Evolutionary conservation across 495 filamentous ascomycete species (phyloP).

Genomic region (Staphylotrichum tortipilum): DNA sequence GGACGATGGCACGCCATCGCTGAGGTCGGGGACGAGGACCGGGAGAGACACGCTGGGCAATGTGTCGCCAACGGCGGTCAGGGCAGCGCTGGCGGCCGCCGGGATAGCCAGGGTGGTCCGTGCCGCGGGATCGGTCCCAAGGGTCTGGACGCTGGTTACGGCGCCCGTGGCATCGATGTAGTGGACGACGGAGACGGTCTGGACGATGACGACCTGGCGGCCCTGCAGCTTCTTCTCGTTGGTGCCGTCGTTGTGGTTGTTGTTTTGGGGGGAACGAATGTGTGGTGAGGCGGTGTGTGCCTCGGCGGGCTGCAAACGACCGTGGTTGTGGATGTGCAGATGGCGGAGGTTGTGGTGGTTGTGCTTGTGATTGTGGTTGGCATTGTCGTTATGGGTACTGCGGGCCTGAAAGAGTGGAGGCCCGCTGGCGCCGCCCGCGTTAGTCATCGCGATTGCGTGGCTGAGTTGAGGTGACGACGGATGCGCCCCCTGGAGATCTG

Average conservation of each 20-base stretch:
- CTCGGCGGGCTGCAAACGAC: slow-evolving; percentile 16
- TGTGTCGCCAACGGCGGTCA: slow-evolving; percentile 10
- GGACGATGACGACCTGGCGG: slow-evolving; percentile 35
- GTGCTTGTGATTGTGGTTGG: slow-evolving; percentile 13
- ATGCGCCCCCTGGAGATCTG: slow-evolving; percentile 10
- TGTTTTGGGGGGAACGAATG: slow-evolving; percentile 30
- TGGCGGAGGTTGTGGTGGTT: slow-evolving; percentile 25
- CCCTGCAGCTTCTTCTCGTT: slow-evolving; percentile 23
- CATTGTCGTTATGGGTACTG: slow-evolving; percentile 16
- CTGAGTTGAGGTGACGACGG: slow-evolving; percentile 20
- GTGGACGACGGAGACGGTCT: slow-evolving; percentile 43
- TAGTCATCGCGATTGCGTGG: slow-evolving; percentile 37
- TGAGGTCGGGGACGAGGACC: background rate
- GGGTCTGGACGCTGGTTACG: slow-evolving; percentile 30
- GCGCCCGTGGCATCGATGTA: slow-evolving; percentile 40
- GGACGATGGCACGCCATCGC: slow-evolving; percentile 22
- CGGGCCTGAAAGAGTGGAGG: slow-evolving; percentile 49
- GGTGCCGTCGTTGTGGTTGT: too few relatives aligned
- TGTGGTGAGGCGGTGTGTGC: slow-evolving; percentile 15
- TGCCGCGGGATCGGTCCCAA: slow-evolving; percentile 18
- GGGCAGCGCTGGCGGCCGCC: slow-evolving; percentile 18
- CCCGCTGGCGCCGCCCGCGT: slow-evolving; percentile 30
- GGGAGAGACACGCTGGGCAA: slow-evolving; percentile 23
- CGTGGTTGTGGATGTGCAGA: slow-evolving; percentile 21
- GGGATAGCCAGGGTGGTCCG: slow-evolving; percentile 2